phyloP scores from a whole-genome alignment of 2,329 filamentous ascomycete species.

The Xylaria sp. region DNA sequence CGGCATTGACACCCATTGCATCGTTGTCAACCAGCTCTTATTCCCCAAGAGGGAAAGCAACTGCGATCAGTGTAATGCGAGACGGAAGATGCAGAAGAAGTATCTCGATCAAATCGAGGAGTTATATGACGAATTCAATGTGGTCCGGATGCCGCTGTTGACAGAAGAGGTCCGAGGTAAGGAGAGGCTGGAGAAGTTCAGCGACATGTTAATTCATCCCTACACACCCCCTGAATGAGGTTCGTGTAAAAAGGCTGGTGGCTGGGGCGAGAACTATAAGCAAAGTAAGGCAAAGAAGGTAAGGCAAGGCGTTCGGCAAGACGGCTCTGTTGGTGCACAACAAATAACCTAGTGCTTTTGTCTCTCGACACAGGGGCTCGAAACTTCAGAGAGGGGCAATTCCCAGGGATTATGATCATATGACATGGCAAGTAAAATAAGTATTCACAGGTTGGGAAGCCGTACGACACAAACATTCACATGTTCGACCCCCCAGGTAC shows the following conservation, averaged over 20 bases:
- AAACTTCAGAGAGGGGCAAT: not conserved
- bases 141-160: slow-evolving; percentile 96
- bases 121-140: slow-evolving; percentile 98
- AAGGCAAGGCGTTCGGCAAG: not conserved
- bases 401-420: not conserved
- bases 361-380: not conserved
- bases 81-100: slow-evolving; percentile 99
- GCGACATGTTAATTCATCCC: slow-evolving; percentile 82
- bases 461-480: not conserved
- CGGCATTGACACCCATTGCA: slow-evolving; percentile 94
- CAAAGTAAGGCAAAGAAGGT: not conserved
- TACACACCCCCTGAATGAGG: slow-evolving; percentile 71
- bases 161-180: slow-evolving; percentile 96
- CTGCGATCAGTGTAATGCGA: slow-evolving; percentile 94
- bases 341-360: not conserved
- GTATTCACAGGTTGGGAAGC: not conserved
- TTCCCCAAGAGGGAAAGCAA: slow-evolving; percentile 87
- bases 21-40: slow-evolving; percentile 97
- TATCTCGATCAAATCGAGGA: slow-evolving; percentile 99
- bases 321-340: not conserved
- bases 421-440: not conserved
- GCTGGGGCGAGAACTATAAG: slow-evolving; percentile 1
- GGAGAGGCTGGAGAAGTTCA: slow-evolving; percentile 91
- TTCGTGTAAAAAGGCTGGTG: not conserved
- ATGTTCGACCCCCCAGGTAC: slow-evolving; percentile 2